Evolutionary conservation across 345 rosid species (phyloP).

Genomic region (Lenwebbia sp.): DNA sequence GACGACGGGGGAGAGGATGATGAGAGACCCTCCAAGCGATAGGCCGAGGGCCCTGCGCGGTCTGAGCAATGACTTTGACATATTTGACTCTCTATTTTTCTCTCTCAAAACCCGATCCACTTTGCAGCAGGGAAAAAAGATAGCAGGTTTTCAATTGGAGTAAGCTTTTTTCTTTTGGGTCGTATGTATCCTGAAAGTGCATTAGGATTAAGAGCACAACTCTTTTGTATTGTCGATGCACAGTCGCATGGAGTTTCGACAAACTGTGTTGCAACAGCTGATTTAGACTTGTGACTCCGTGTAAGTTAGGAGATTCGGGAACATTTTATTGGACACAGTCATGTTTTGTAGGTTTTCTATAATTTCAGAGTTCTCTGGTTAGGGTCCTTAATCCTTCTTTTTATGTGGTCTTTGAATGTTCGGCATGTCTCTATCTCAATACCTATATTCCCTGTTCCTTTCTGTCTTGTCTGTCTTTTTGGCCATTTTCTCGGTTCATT

Average conservation of each 20-base stretch:
- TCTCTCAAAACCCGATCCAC: slow-evolving; percentile 5
- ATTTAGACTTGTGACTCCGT: neutral
- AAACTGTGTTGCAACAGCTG: neutral
- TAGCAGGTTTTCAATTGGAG: slow-evolving; percentile 11
- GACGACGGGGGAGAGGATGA: slow-evolving; percentile 68
- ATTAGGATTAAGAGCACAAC: slow-evolving; percentile 8
- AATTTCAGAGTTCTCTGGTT: neutral
- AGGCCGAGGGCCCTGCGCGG: slow-evolving; percentile 12
- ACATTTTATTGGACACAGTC: neutral
- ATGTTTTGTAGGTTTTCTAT: neutral
- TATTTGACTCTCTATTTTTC: slow-evolving; percentile 21
- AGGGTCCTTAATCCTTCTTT: neutral
- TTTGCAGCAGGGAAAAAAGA: slow-evolving; percentile 3
- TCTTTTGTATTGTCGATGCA: slow-evolving; percentile 6
- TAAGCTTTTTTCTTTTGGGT: slow-evolving; percentile 2
- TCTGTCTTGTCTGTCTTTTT: neutral
- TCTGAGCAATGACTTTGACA: neutral
- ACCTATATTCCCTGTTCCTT: neutral
- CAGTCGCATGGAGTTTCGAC: slow-evolving; percentile 3
- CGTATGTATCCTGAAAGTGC: slow-evolving; percentile 12
- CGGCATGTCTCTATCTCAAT: neutral
- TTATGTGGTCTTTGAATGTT: neutral
- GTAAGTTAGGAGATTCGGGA: neutral
- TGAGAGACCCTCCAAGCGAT: slow-evolving; percentile 83
- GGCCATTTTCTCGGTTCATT: neutral